A percentile compares a stretch with the other conserved stretches of the same genome.
phyloP scores from a whole-genome alignment of 1,139 yeast species.

The Taphrina communis region DNA sequence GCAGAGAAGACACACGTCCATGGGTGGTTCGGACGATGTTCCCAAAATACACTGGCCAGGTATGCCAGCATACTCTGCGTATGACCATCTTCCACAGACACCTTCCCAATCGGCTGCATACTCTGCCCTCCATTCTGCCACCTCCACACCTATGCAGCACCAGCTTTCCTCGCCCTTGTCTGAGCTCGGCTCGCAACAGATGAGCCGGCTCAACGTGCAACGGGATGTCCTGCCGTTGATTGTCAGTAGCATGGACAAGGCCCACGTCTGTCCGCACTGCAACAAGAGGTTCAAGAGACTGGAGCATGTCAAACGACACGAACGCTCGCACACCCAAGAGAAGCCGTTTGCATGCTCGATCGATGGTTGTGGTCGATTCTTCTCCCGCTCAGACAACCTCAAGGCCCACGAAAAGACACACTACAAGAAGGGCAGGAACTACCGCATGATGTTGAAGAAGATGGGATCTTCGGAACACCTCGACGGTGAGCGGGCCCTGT shows the following conservation, averaged over 20 bases:
- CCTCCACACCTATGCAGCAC: slow-evolving; percentile 37
- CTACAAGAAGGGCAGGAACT: slow-evolving; percentile 42
- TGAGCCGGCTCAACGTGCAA: slow-evolving; percentile 25
- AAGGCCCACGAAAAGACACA: slow-evolving; percentile 92
- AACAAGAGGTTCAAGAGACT: slow-evolving; percentile 38
- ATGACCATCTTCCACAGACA: slow-evolving; percentile 20
- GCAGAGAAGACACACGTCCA: slow-evolving; percentile 37
- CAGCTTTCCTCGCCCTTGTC: slow-evolving; percentile 37
- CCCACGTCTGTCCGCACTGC: slow-evolving; percentile 42
- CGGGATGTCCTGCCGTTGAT: slow-evolving; percentile 34
- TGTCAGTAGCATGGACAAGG: slow-evolving; percentile 38
- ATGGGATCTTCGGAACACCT: slow-evolving; percentile 20
- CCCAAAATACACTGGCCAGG: slow-evolving; percentile 27
- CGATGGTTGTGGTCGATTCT: slow-evolving; percentile 81
- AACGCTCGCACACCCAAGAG: slow-evolving; percentile 89
- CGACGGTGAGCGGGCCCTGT: slow-evolving; percentile 5
- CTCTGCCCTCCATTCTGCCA: slow-evolving; percentile 30
- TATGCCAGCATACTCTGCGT: slow-evolving; percentile 24
- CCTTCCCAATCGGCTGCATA: slow-evolving; percentile 31
- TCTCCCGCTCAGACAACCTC: slow-evolving; percentile 92
- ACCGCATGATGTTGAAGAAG: slow-evolving; percentile 32
- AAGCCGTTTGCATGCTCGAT: slow-evolving; percentile 82
- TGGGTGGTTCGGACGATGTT: slow-evolving; percentile 24
- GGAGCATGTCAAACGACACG: slow-evolving; percentile 73
- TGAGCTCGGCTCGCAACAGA: slow-evolving; percentile 27